Evolutionary conservation across 306 rosid genomes (phyloP).

Genomic region (Quercus bicolor): DNA sequence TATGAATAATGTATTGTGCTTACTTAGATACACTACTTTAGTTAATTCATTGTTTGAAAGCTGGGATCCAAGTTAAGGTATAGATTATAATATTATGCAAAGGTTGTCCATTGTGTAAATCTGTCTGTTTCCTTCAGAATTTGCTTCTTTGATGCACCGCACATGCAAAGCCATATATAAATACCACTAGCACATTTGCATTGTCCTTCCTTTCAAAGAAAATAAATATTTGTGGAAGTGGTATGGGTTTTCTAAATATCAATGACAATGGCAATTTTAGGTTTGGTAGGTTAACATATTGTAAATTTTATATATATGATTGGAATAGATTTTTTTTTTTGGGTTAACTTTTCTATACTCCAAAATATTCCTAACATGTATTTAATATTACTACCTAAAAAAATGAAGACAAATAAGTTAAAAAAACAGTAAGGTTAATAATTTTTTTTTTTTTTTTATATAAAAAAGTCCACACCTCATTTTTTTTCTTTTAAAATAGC

Average conservation of each 20-base stretch:
- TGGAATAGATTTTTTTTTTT: too few relatives aligned
- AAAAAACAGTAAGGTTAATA: too few relatives aligned
- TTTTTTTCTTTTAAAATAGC: too few relatives aligned
- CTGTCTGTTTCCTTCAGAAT: slow-evolving; percentile 16
- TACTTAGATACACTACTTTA: slow-evolving; percentile 23
- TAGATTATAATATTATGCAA: slow-evolving; percentile 5
- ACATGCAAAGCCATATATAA: slow-evolving; percentile 40
- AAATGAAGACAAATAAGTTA: too few relatives aligned
- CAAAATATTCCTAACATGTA: too few relatives aligned
- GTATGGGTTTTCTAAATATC: neutral
- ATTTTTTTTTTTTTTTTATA: too few relatives aligned
- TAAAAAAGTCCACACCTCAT: too few relatives aligned
- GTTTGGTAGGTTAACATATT: neutral
- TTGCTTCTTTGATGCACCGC: slow-evolving; percentile 32
- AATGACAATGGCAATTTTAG: slow-evolving; percentile 3
- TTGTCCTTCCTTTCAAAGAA: slow-evolving; percentile 1
- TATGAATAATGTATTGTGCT: neutral
- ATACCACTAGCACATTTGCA: slow-evolving; percentile 21
- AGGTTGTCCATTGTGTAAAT: slow-evolving; percentile 24
- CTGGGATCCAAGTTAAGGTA: slow-evolving; percentile 5
- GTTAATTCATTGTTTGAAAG: slow-evolving; percentile 14
- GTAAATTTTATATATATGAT: too few relatives aligned
- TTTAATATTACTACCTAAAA: too few relatives aligned
- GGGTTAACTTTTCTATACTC: too few relatives aligned
- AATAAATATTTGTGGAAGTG: neutral